Evolutionary conservation across 2,329 filamentous ascomycete genomes (phyloP), one percentile per base, ranked within the genome.

Genomic region (Fusarium buxicola): DNA sequence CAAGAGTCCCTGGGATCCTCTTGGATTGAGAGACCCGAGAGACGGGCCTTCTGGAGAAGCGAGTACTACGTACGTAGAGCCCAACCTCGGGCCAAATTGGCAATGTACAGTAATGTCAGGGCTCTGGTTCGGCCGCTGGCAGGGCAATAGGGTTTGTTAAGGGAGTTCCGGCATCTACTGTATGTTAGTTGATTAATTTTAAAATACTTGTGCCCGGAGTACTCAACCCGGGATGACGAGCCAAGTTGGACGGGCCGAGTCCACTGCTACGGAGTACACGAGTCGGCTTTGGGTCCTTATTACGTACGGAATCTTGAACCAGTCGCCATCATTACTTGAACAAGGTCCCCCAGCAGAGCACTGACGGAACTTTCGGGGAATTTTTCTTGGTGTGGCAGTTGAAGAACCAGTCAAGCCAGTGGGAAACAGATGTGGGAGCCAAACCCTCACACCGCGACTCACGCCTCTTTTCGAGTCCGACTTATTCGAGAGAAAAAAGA

Each of bases 261-360:
- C 52, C n/a, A 9, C 36, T 15, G 43, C 12, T 47, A 21, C 28
- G 30, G 34, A 30, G 24, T 5, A 36, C 39, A 35, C 58, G 53
- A 65, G 44, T 60, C 61, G 52, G 62, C 36, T 34, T 54, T 52
- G 52, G 49, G 38, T 44, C 36, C 40, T 39, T 47, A 61, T 68
- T 68, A 69, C 66, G 64, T 69, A 68, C 38, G 46, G 39, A 31
- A 35, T 41, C 18, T 35, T 36, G n/a, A 32, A 34, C 30, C 28
- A 25, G 46, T 41, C 28, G 16, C 13, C 8, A 21, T 8, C 12
- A 28, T 25, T 28, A 35, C 21, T 25, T 35, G 13, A 13, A n/a
- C 8, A 47, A 28, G 24, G 21, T n/a, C 44, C n/a, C 24, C 34
- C 34, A n/a, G 21, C 16, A 30, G 43, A 48, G 40, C 39, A 50